Evolutionary conservation across 148 eudicot species (phyloP).

Genomic region (Pouteria glomerata): DNA sequence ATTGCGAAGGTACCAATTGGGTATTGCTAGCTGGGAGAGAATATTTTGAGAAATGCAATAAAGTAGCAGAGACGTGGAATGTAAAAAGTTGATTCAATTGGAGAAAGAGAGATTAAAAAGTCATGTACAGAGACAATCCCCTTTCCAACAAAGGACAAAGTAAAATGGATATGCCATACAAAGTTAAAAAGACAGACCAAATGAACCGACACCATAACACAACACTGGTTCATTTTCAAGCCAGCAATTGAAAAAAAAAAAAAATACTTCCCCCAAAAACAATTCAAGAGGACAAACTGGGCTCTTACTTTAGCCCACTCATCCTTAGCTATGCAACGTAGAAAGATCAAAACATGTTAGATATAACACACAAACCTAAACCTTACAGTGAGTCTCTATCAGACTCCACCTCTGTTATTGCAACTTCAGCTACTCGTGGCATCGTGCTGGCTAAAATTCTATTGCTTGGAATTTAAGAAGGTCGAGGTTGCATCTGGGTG

Average conservation of each 20-base stretch:
- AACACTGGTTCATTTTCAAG: not conserved
- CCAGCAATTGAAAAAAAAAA: not conserved
- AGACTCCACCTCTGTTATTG: not conserved
- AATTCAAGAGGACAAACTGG: not conserved
- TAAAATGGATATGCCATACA: conserved; percentile 1
- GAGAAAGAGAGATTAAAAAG: not conserved
- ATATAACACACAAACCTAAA: conserved; percentile 10
- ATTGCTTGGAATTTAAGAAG: conserved; percentile 6
- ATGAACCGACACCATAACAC: not conserved
- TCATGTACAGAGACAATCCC: not conserved
- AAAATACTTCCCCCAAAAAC: not conserved
- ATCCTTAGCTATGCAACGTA: too few species aligned
- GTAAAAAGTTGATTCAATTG: not conserved
- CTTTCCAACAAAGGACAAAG: not conserved
- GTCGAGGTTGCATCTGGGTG: conserved; percentile 32
- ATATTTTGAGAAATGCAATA: not conserved
- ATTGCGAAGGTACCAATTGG: too few species aligned
- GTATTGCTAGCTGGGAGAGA: too few species aligned
- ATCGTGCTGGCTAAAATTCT: conserved; percentile 7
- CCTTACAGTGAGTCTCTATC: conserved; percentile 10
- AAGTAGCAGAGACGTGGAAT: not conserved
- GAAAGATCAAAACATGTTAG: conserved; percentile 9
- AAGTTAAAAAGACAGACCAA: not conserved
- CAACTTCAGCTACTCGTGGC: conserved; percentile 7
- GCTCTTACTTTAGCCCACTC: not conserved